Evolutionary conservation across 768 basidiomycete genomes (phyloP).

Genomic region (Tylopilus subfusipes): DNA sequence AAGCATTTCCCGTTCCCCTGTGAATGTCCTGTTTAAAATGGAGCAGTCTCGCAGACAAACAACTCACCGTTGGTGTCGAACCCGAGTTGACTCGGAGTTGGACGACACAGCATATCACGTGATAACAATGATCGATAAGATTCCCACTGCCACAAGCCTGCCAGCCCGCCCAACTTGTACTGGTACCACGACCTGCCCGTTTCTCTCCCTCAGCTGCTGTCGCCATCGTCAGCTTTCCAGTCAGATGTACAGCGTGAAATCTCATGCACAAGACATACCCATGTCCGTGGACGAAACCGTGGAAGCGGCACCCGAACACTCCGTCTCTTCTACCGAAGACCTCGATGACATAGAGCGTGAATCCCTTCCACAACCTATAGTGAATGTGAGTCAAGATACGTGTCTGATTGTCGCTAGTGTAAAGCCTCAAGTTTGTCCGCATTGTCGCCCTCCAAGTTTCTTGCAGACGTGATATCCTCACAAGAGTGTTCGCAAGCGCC

Average conservation of each 20-base stretch:
- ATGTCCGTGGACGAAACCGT: slow-evolving; percentile 2
- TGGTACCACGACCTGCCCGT: slow-evolving; percentile 27
- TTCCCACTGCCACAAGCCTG: slow-evolving; percentile 23
- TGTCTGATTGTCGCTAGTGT: slow-evolving; percentile 26
- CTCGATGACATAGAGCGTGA: slow-evolving; percentile 18
- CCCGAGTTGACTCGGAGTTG: no score
- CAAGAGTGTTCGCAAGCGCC: slow-evolving; percentile 22
- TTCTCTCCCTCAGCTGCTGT: slow-evolving; percentile 2
- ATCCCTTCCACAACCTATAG: slow-evolving; percentile 21
- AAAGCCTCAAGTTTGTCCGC: slow-evolving; percentile 33
- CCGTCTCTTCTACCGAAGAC: not conserved
- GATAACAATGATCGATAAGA: slow-evolving; percentile 19
- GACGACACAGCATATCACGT: slow-evolving; percentile 17
- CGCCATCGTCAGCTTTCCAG: not conserved
- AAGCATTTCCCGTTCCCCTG: slow-evolving; percentile 43
- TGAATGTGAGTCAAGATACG: slow-evolving; percentile 37
- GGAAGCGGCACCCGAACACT: not conserved
- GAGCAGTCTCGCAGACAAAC: not conserved
- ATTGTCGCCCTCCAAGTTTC: slow-evolving; percentile 23
- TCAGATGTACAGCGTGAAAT: slow-evolving; percentile 18
- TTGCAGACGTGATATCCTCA: slow-evolving; percentile 1
- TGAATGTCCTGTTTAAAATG: not conserved
- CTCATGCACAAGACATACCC: slow-evolving; percentile 2
- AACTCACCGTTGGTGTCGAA: no score
- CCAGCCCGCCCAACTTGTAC: slow-evolving; percentile 15